Base-by-base conservation (phyloP, 495 filamentous ascomycete genomes). In the Tuber indicum region DNA sequence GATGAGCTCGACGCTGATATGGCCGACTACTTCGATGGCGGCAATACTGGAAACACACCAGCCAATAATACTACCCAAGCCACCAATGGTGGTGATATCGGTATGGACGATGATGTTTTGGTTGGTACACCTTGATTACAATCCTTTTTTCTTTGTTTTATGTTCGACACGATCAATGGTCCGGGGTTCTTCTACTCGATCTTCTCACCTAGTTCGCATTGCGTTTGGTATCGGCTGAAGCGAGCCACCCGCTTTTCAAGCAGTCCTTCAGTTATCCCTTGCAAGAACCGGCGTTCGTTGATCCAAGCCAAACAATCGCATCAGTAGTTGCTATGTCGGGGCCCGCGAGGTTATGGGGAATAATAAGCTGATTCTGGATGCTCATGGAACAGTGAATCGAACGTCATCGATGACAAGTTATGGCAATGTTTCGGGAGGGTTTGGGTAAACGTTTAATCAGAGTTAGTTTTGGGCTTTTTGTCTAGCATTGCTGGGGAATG, bases 1-100 rank as follows among this genome's bases (percentile, higher is more conserved):
- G 94, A 97, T 84, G 93, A 98, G 86, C 88, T 98, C 17, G 94
- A 98, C 84, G 92, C 92, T 12, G 94, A 98, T 81, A 97, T 98
- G 94, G 88, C 89, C 10, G 94, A 98, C 81, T 97, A 97, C 86
- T 97, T 95, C 81, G 89, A 86, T 7, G 82, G 85, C 41, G 84
- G 81, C 72, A 85, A 82, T 77, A 74, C 75, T 21, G 73, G 36
- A 21, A 77, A 73, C 42, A 85, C 86, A 42, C 74, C 80, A 26
- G 85, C 81, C 75, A 84, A 86, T 39, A 84, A 82, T 14, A 82
- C 85, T 21, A 84, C 85, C 66, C 86, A 87, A 70, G 82, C 81
- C 69, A 87, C 82, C 52, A 87, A 85, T 73, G 87, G 86, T 62
- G 83, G 81, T 32, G 83, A 86, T 83, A 83, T 81, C 72, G 82